phyloP scores from a whole-genome alignment of 768 basidiomycete genomes.

The Lactarius psammicola region DNA sequence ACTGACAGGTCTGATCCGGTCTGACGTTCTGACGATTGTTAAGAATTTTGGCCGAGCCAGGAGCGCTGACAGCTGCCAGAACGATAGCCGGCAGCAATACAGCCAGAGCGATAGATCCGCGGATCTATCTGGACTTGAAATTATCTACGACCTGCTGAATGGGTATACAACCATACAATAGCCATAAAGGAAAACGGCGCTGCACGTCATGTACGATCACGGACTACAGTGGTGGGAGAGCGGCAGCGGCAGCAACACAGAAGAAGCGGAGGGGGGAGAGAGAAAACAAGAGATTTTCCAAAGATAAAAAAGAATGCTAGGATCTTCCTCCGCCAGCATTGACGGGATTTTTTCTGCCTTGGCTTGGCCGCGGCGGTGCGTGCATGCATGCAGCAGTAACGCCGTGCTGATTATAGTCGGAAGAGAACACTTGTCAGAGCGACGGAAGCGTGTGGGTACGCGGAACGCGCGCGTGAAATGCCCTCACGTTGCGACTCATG shows the following conservation, averaged over 20 bases:
- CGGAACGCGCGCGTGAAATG: neutral
- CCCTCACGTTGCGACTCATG: neutral
- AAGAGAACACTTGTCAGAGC: neutral
- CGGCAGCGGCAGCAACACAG: neutral
- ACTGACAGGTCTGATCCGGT: neutral
- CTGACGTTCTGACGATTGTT: neutral
- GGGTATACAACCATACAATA: neutral
- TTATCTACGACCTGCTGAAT: neutral
- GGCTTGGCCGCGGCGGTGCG: neutral
- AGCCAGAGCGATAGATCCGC: neutral
- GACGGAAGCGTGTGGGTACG: neutral
- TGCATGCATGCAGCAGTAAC: neutral
- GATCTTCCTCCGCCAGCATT: neutral
- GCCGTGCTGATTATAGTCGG: neutral
- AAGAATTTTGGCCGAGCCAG: neutral
- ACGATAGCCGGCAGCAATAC: neutral
- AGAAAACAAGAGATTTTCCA: neutral
- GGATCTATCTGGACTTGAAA: conserved; percentile 2
- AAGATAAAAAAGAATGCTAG: neutral
- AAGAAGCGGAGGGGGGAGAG: neutral
- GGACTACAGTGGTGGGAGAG: neutral
- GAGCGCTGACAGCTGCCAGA: neutral
- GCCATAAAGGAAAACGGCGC: neutral
- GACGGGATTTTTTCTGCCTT: neutral
- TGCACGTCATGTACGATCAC: no score